Percentiles rank a stretch among this genome's conserved stretches.
phyloP scores from a whole-genome alignment of 108 stramenopile species.

The Aurantiochytrium sp. region DNA sequence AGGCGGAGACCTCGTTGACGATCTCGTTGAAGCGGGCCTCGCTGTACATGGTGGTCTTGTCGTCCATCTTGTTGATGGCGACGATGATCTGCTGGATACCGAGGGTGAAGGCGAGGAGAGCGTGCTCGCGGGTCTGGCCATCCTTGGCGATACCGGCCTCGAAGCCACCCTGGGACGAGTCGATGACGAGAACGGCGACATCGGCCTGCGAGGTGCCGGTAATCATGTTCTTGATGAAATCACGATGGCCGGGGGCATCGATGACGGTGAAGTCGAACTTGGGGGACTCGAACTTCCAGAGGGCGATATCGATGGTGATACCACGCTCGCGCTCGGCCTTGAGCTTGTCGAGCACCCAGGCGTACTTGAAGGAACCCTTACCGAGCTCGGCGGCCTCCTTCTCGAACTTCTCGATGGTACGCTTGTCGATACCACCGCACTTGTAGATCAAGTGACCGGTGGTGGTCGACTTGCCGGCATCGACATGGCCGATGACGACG shows the following conservation, averaged over 20 bases:
- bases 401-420: constrained; percentile 89
- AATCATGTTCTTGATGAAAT: constrained; percentile 86
- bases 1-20: constrained; percentile 55
- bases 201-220: constrained; percentile 90
- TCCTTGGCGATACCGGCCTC: constrained; percentile 79
- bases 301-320: constrained; percentile 87
- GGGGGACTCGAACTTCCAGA: constrained; percentile 82
- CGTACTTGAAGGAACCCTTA: constrained; percentile 84
- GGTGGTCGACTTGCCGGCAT: constrained; percentile 90
- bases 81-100: constrained; percentile 96
- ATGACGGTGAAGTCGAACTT: constrained; percentile 81
- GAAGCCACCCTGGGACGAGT: constrained; percentile 71
- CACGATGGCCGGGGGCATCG: constrained; percentile 87
- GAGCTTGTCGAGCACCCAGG: constrained; percentile 91
- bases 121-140: constrained; percentile 85
- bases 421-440: constrained; percentile 78
- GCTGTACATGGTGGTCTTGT: constrained; percentile 71
- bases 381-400: constrained; percentile 86
- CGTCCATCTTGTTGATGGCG: constrained; percentile 91
- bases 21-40: constrained; percentile 80
- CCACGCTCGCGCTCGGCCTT: constrained; percentile 90
- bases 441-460: constrained; percentile 87
- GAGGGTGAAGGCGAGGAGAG: constrained; percentile 80
- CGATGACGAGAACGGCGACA: constrained; percentile 78
- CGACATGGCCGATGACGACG: constrained; percentile 72